These are phyloP conservation scores for Cryphonectria japonica DNA, from an alignment of 2,329 filamentous ascomycete genomes.

Conservation along the genomic window DNA sequence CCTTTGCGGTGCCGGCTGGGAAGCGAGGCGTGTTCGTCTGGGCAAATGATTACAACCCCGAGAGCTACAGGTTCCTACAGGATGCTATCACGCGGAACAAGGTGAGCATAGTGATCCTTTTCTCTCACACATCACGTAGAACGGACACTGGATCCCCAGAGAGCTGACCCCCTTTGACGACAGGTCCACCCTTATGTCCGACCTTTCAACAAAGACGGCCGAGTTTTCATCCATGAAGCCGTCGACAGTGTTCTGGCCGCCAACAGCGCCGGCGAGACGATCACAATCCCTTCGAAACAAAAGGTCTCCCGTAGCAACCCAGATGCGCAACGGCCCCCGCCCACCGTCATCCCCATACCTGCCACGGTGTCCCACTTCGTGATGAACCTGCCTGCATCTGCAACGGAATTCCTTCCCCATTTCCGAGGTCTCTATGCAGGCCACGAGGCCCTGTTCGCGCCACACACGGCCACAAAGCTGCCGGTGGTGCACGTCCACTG, in stretches of 20 bases:
- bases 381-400: constrained; percentile 94
- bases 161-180: constrained; percentile 25
- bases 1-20: constrained; percentile 89
- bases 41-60: constrained; percentile 96
- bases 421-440: constrained; percentile 83
- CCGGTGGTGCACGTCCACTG: constrained; percentile 94
- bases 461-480: constrained; percentile 61
- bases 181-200: constrained; percentile 71
- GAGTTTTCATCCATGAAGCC: constrained; percentile 75
- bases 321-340: constrained; percentile 34
- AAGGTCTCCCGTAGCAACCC: constrained; percentile 39
- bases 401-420: constrained; percentile 76
- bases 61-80: constrained; percentile 74
- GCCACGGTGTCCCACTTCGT: constrained; percentile 88
- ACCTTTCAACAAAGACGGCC: constrained; percentile 81
- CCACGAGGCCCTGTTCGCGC: constrained; percentile 66
- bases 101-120: constrained; percentile 47
- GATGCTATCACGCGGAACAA: constrained; percentile 79
- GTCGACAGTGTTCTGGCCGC: constrained; percentile 63
- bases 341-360: constrained; percentile 60
- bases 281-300: constrained; percentile 53
- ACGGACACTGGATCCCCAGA: neutral
- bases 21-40: constrained; percentile 91
- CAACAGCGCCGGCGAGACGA: constrained; percentile 55
- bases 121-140: neutral